A percentile compares a stretch with the other conserved stretches of the same genome.
Conservation (phyloP, 345 rosid species). For the Ricinus communis region DNA sequence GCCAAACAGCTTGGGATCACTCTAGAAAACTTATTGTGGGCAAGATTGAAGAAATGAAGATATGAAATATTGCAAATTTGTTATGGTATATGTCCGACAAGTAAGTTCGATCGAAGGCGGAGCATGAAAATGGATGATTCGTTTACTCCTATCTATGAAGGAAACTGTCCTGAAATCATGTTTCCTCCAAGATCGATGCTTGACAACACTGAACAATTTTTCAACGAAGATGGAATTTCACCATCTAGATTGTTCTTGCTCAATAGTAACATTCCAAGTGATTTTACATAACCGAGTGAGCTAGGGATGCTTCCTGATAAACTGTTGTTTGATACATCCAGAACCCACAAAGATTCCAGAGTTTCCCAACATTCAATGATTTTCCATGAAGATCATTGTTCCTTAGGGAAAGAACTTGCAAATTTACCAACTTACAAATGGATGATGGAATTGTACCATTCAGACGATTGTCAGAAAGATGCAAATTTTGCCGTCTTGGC, state of each 20-base stretch:
- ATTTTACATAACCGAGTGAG: slow-evolving; percentile 23
- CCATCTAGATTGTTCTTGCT: slow-evolving; percentile 44
- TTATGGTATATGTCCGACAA: slow-evolving; percentile 11
- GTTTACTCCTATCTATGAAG: slow-evolving; percentile 32
- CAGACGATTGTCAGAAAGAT: slow-evolving; percentile 26
- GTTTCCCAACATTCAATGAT: slow-evolving; percentile 7
- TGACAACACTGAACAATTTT: slow-evolving; percentile 45
- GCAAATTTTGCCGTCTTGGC: slow-evolving; percentile 7
- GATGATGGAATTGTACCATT: slow-evolving; percentile 26
- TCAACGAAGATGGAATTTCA: slow-evolving; percentile 45
- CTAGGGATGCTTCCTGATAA: slow-evolving; percentile 45
- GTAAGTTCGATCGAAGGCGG: slow-evolving; percentile 13
- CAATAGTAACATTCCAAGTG: slow-evolving; percentile 31
- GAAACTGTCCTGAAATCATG: slow-evolving; percentile 40
- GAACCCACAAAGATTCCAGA: not conserved
- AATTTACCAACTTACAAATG: slow-evolving; percentile 7
- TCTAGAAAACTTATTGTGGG: slow-evolving; percentile 16
- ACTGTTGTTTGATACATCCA: slow-evolving; percentile 47
- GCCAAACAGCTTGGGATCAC: slow-evolving; percentile 14
- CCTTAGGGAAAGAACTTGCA: slow-evolving; percentile 4
- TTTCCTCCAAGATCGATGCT: slow-evolving; percentile 56
- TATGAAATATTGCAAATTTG: slow-evolving; percentile 9
- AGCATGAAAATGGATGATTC: not conserved
- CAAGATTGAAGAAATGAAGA: slow-evolving; percentile 16
- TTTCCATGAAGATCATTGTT: not conserved